Evolutionary conservation across 257 asterid genomes (phyloP).

Genomic region (Ajuga chamaepitys): DNA sequence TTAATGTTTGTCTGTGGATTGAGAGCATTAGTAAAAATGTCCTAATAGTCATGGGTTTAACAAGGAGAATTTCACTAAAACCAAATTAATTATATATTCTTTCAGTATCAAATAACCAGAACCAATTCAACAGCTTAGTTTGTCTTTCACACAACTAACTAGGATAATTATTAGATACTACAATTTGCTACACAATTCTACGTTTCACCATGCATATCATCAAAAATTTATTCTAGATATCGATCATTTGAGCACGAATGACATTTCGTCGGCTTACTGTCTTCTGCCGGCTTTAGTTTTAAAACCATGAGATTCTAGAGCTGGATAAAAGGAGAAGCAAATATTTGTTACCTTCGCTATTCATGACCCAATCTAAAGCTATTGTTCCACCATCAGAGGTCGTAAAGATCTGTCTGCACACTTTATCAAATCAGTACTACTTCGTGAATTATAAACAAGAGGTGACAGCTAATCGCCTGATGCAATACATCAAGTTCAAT

Average conservation of each 20-base stretch:
- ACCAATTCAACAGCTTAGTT: neutral
- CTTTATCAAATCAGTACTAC: constrained; percentile 12
- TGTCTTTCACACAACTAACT: neutral
- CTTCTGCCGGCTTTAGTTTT: neutral
- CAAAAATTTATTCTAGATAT: neutral
- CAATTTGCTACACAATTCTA: neutral
- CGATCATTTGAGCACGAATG: neutral
- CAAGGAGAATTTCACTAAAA: neutral
- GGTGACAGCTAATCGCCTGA: neutral
- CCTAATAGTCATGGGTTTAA: neutral
- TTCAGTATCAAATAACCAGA: neutral
- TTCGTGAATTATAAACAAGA: neutral
- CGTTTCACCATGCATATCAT: neutral
- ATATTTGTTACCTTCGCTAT: constrained; percentile 35
- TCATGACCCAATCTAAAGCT: constrained; percentile 79
- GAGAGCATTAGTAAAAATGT: neutral
- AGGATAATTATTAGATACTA: neutral
- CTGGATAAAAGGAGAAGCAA: neutral
- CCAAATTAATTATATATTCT: neutral
- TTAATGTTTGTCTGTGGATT: too few species aligned
- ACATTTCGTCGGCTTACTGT: neutral
- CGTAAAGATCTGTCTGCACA: constrained; percentile 57
- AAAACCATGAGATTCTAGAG: neutral
- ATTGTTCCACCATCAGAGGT: constrained; percentile 79
- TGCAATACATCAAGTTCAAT: neutral